Conservation (phyloP, 2,329 filamentous ascomycete species). For the Talaromyces sp. region DNA sequence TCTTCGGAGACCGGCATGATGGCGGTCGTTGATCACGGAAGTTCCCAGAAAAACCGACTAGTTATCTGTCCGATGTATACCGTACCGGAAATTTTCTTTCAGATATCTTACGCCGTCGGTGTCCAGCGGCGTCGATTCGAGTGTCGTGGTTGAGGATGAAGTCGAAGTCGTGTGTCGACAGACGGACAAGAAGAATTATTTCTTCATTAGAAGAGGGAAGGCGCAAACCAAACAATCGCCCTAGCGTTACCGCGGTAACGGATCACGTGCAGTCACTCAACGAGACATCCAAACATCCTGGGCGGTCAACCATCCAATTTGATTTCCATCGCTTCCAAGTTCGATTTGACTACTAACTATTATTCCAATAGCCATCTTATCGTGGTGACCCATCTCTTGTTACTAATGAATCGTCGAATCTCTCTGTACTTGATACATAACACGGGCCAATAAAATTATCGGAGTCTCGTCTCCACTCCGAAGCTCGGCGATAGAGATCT, state of each 20-base stretch:
- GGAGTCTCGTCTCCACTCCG: not conserved
- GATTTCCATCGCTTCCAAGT: not conserved
- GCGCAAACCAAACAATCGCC: not conserved
- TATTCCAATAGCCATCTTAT: not conserved
- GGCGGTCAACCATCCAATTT: not conserved
- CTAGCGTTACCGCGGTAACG: conserved; percentile 28
- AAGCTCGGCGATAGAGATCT: not conserved
- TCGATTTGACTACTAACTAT: not conserved
- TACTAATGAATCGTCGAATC: not conserved
- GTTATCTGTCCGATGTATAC: not conserved
- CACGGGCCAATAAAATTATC: not conserved
- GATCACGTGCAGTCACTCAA: conserved; percentile 23
- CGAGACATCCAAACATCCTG: not conserved
- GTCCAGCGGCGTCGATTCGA: not conserved
- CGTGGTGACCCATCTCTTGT: not conserved
- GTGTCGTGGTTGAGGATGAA: not conserved
- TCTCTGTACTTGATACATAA: not conserved
- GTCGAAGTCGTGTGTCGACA: not conserved
- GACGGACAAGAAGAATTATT: not conserved
- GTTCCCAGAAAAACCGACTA: not conserved
- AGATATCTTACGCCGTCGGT: not conserved
- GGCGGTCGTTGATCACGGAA: conserved; percentile 23
- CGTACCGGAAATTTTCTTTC: no score
- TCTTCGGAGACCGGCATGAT: conserved; percentile 40
- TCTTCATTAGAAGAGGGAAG: conserved; percentile 1